Conservation (phyloP, 1,284 basidiomycete species). For the Apiotrichum porosum region DNA sequence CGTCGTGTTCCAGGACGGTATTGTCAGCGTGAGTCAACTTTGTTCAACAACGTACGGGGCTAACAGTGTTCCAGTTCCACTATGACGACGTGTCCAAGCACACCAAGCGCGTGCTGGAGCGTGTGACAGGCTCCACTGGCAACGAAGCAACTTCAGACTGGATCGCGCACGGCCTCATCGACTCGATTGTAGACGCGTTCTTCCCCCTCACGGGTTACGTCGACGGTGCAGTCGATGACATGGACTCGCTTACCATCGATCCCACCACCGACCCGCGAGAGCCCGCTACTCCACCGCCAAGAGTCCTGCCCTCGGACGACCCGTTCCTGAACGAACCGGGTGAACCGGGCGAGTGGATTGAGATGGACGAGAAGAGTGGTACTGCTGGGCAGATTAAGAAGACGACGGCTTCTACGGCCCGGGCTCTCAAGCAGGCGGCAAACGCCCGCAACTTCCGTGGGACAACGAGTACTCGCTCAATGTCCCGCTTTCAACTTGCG, state of each 20-base stretch:
- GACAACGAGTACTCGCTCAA: neutral
- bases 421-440: neutral
- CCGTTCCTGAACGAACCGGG: conserved; percentile 12
- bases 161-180: conserved; percentile 89
- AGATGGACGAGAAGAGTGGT: conserved; percentile 3
- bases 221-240: conserved; percentile 71
- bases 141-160: conserved; percentile 59
- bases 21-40: conserved; percentile 65
- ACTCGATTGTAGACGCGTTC: conserved; percentile 91
- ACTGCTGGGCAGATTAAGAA: too few relatives aligned
- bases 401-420: neutral
- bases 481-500: neutral
- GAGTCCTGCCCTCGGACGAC: conserved; percentile 6
- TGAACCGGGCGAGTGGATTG: conserved; percentile 10
- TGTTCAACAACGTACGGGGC: too few relatives aligned
- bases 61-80: conserved; percentile 69
- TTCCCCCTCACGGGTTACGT: conserved; percentile 81
- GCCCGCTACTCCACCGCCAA: neutral
- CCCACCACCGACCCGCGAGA: conserved; percentile 26
- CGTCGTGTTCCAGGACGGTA: conserved; percentile 78
- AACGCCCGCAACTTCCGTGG: neutral
- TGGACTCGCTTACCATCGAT: conserved; percentile 65
- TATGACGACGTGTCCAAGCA: conserved; percentile 89
- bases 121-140: conserved; percentile 50
- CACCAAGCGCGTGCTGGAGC: conserved; percentile 69